phyloP scores from a whole-genome alignment of 768 basidiomycete species.

The Lactarius vividus region DNA sequence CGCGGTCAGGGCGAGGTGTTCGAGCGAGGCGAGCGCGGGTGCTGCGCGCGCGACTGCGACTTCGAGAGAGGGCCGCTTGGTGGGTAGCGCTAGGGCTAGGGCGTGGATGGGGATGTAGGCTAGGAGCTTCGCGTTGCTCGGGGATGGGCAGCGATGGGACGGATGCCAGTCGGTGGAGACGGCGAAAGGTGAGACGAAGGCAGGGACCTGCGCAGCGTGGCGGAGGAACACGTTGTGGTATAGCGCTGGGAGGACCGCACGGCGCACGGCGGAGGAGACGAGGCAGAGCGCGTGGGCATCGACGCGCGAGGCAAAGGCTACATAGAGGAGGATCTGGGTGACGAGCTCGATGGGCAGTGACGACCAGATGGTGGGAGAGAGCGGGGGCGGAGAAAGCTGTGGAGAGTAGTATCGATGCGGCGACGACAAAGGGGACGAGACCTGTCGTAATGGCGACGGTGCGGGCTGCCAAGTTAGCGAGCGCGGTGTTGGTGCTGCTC shows the following conservation, averaged over 20 bases:
- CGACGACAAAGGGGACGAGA: background rate
- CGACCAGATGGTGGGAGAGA: conserved; percentile 16
- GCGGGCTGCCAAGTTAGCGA: conserved; percentile 23
- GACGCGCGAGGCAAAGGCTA: conserved; percentile 23
- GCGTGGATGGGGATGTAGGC: conserved; percentile 20
- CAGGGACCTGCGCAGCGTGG: conserved; percentile 24
- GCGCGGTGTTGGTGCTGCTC: conserved; percentile 7
- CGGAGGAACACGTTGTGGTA: conserved; percentile 28
- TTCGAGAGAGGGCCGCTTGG: conserved; percentile 26
- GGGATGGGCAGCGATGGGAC: background rate
- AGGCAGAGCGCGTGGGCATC: conserved; percentile 27
- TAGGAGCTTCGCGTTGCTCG: conserved; percentile 9
- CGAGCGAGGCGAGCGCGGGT: conserved; percentile 18
- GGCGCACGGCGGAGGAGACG: conserved; percentile 29
- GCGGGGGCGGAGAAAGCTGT: conserved; percentile 4
- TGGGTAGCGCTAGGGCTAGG: conserved; percentile 27
- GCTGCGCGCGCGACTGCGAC: conserved; percentile 19
- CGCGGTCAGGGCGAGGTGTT: conserved; percentile 25
- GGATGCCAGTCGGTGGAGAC: conserved; percentile 5
- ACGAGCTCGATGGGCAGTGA: conserved; percentile 27
- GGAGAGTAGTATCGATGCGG: background rate
- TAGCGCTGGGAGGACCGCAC: conserved; percentile 25
- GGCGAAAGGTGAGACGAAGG: conserved; percentile 26
- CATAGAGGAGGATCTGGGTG: conserved; percentile 20
- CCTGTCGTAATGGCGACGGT: conserved; percentile 20